These are phyloP conservation scores for Penicillium paneum DNA, from an alignment of 2,329 filamentous ascomycete genomes.

Conservation along the genomic window DNA sequence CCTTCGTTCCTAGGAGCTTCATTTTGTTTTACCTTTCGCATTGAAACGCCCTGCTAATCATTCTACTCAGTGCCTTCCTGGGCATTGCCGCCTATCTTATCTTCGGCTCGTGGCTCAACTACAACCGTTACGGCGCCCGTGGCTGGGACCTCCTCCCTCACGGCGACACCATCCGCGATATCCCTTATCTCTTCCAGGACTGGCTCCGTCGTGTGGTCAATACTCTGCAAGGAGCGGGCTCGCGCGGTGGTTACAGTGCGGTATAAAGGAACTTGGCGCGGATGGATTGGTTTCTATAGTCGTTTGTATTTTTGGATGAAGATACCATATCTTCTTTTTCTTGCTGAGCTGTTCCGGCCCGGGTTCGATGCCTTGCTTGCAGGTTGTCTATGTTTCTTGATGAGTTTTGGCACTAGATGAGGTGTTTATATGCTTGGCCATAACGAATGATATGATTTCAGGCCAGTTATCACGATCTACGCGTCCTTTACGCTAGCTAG, in stretches of 20 bases:
- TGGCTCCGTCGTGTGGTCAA: conserved; percentile 76
- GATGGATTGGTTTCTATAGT: background rate
- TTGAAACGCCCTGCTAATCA: background rate
- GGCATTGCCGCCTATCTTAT: conserved; percentile 85
- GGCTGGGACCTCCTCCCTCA: conserved; percentile 95
- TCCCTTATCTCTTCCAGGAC: conserved; percentile 90
- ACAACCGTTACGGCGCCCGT: conserved; percentile 90
- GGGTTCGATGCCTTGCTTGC: background rate
- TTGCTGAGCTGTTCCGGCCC: background rate
- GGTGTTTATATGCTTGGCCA: conserved; percentile 3
- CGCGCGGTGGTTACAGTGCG: conserved; percentile 88
- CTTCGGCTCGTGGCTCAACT: conserved; percentile 98
- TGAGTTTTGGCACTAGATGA: conserved; percentile 3
- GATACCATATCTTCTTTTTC: background rate
- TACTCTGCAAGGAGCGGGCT: conserved; percentile 78
- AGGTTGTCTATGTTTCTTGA: background rate
- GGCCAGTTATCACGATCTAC: background rate
- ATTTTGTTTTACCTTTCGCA: background rate
- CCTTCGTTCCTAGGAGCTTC: background rate
- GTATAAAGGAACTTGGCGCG: conserved; percentile 56
- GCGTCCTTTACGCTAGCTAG: background rate
- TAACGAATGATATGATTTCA: conserved; percentile 2
- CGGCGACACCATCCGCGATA: conserved; percentile 83
- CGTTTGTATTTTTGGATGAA: conserved; percentile 5
- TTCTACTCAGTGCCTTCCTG: conserved; percentile 69